Base-by-base conservation (phyloP, 2,329 filamentous ascomycete species). In the Aspergillus texensis region DNA sequence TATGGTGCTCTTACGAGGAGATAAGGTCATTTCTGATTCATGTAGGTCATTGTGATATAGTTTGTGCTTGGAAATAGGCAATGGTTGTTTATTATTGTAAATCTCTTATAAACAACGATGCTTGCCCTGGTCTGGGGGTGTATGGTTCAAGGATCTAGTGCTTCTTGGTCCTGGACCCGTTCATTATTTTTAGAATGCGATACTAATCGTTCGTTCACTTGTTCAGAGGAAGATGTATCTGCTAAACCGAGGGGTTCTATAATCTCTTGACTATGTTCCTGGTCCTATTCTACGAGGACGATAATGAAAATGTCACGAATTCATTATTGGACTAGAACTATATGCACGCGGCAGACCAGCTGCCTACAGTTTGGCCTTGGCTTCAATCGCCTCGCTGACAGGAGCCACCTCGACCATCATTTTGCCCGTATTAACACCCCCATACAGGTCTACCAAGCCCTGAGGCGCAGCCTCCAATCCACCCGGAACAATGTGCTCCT, bases 401-500 rank as follows among this genome's bases (percentile, higher is more conserved):
- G 74, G 74, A 62, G 79, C 64, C 70, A 78, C 73, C 75, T 82
- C 67, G 36, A 81, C 74, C 72, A 88, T 77, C 68, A 88, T 81
- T 81, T 89, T 83, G 79, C 91, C 91, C 11, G 85, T 92, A 74
- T 94, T 94, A 19, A 82, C 79, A 46, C 91, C 91, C 56, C 86
- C 81, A 74, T 89, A 93, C 61, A 94, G 77, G 64, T 86, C 84
- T 14, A 86, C 76, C 59, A 93, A 80, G 0, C 85, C 88, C 67
- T 86, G 78, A 62, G 91, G 88, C 1, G 90, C 89, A 41, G 82
- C 83, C 62, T 81, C 79, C 14, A 93, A 77, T 0, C 91, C 91
- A n/a, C 90, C 90, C 69, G 85, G 85, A 65, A 93, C 77, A 62
- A 94, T 85, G 2, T 88, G 89, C 77, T 93, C 89, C 74, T 89